These are phyloP conservation scores for Eucalyptus albens DNA, from an alignment of 345 rosid genomes.

Conservation along the genomic window DNA sequence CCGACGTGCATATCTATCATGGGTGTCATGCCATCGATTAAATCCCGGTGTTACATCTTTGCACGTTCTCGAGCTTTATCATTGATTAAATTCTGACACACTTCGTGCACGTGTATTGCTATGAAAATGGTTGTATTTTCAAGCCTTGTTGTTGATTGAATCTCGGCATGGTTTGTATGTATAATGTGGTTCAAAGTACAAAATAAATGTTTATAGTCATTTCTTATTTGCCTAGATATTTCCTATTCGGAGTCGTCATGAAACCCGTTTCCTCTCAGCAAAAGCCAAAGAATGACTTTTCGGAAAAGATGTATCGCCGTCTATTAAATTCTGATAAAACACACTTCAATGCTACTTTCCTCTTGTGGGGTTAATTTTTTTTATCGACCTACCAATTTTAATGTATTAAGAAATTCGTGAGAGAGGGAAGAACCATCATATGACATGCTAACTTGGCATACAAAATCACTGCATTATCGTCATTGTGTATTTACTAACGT, in stretches of 20 bases:
- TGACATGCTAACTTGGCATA: not conserved
- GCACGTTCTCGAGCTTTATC: rapidly evolving
- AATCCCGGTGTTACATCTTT: rapidly evolving
- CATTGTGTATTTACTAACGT: not conserved
- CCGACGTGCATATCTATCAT: too few relatives aligned
- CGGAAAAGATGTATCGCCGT: rapidly evolving
- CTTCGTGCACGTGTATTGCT: too few relatives aligned
- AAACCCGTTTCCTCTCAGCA: rapidly evolving
- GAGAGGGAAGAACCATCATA: not conserved
- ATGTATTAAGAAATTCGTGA: not conserved
- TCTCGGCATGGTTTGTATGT: rapidly evolving
- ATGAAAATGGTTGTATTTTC: too few relatives aligned
- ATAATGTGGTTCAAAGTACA: too few relatives aligned
- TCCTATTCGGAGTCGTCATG: rapidly evolving
- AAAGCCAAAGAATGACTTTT: too few relatives aligned
- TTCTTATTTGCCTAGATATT: rapidly evolving
- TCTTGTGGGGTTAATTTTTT: not conserved
- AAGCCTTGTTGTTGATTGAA: too few relatives aligned
- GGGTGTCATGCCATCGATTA: rapidly evolving
- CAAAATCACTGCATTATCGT: not conserved
- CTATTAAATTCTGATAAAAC: too few relatives aligned
- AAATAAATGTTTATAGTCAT: too few relatives aligned
- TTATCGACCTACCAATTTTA: not conserved
- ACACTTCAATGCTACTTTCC: not conserved
- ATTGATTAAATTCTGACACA: rapidly evolving